Percentiles rank a stretch among this genome's conserved stretches.
These are phyloP conservation scores for Malus hybrid DNA, from an alignment of 331 rosid species.

Conservation along the genomic window DNA sequence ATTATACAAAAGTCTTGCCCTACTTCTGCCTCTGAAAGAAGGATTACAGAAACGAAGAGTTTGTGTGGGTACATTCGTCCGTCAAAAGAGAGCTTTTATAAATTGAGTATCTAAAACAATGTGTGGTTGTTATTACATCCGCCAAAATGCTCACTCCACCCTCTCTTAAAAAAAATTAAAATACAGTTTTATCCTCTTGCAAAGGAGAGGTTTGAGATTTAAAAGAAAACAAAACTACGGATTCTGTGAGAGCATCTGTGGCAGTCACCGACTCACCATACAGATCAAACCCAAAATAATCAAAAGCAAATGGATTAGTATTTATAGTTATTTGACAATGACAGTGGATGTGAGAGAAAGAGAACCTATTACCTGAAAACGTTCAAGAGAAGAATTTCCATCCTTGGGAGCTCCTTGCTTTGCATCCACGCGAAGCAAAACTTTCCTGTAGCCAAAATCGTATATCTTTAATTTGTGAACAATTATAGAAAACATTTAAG, in stretches of 20 bases:
- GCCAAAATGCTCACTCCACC: too few species aligned
- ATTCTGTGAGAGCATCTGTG: background rate
- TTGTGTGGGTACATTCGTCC: too few species aligned
- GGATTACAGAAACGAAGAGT: too few species aligned
- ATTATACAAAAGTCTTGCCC: too few species aligned
- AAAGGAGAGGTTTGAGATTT: background rate
- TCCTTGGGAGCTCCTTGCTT: slow-evolving; percentile 92
- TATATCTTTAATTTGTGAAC: background rate
- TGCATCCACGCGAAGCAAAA: slow-evolving; percentile 97
- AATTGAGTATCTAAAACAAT: too few species aligned
- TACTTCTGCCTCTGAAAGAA: too few species aligned
- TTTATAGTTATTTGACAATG: background rate
- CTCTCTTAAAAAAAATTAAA: too few species aligned
- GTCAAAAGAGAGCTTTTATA: too few species aligned
- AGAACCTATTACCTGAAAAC: slow-evolving; percentile 51
- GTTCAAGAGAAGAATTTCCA: slow-evolving; percentile 86
- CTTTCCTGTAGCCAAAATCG: slow-evolving; percentile 48
- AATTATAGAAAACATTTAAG: background rate
- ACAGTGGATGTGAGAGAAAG: background rate
- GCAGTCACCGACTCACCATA: background rate
- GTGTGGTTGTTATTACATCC: too few species aligned
- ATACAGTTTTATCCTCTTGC: too few species aligned
- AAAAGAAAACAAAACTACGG: background rate
- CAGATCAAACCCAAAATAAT: background rate
- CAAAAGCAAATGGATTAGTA: background rate